Evolutionary conservation across 768 basidiomycete species (phyloP).

Genomic region (Pilatotrama ljubarskyi): DNA sequence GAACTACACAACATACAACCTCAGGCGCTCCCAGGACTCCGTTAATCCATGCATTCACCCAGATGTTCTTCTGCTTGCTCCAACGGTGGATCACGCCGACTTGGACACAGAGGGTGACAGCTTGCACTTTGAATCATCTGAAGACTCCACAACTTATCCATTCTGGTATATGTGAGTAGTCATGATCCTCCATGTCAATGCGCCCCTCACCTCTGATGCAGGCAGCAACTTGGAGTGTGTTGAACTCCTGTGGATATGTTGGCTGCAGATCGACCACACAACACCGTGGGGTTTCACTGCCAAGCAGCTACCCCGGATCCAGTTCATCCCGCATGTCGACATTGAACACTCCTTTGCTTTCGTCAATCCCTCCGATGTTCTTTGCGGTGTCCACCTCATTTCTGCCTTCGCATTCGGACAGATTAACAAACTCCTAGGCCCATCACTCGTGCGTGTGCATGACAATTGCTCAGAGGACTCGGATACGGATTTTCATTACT

Average conservation of each 20-base stretch:
- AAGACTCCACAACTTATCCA: too few species aligned
- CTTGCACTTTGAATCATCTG: too few species aligned
- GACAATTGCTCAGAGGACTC: neutral
- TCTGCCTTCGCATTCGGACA: conserved; percentile 37
- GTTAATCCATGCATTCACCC: conserved; percentile 39
- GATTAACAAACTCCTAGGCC: conserved; percentile 8
- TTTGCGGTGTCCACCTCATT: conserved; percentile 43
- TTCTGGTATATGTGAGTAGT: conserved; percentile 33
- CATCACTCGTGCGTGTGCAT: too few species aligned
- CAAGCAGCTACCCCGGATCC: conserved; percentile 30
- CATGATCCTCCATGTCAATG: conserved; percentile 31
- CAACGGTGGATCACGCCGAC: too few species aligned
- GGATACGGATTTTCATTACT: conserved; percentile 26
- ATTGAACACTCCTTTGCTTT: conserved; percentile 46
- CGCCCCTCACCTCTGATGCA: conserved; percentile 20
- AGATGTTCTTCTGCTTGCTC: conserved; percentile 32
- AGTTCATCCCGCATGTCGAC: conserved; percentile 40
- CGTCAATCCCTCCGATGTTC: conserved; percentile 41
- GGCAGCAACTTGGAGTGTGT: conserved; percentile 8
- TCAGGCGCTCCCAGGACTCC: conserved; percentile 40
- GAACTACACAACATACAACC: conserved; percentile 46
- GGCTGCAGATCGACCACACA: conserved; percentile 37
- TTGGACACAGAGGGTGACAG: too few species aligned
- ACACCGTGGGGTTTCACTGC: conserved; percentile 28
- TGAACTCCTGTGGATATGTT: conserved; percentile 42